Evolutionary conservation across 2,329 filamentous ascomycete genomes (phyloP).

Genomic region (Aspergillus unguis): DNA sequence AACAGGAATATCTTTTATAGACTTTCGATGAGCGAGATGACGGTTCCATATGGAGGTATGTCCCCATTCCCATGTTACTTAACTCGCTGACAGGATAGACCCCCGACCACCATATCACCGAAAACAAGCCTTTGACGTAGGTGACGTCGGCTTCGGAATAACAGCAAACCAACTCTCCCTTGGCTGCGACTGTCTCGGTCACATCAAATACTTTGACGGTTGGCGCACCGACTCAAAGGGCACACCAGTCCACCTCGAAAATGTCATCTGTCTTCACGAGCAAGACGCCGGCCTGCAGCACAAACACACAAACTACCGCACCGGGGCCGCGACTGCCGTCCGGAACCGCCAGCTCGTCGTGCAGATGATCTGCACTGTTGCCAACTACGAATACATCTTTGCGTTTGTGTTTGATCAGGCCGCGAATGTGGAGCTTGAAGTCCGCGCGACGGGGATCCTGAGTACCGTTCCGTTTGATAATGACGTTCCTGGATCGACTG

Average conservation of each 20-base stretch:
- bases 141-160: constrained; percentile 64
- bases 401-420: constrained; percentile 71
- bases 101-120: constrained; percentile 66
- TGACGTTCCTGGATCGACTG: constrained; percentile 53
- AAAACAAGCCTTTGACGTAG: constrained; percentile 68
- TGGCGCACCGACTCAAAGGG: constrained; percentile 60
- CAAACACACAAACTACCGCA: constrained; percentile 72
- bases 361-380: constrained; percentile 68
- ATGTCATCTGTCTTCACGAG: constrained; percentile 68
- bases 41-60: constrained; percentile 46
- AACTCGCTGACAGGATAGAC: constrained; percentile 39
- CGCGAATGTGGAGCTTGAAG: constrained; percentile 64
- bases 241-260: constrained; percentile 56
- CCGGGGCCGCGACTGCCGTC: constrained; percentile 59
- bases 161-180: constrained; percentile 68
- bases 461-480: constrained; percentile 64
- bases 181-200: constrained; percentile 68
- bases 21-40: constrained; percentile 66
- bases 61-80: background rate
- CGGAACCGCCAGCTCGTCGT: constrained; percentile 66
- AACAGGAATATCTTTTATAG: constrained; percentile 64
- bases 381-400: constrained; percentile 72
- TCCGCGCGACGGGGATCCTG: constrained; percentile 66
- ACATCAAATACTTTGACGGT: constrained; percentile 65
- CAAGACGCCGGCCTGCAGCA: constrained; percentile 67